Evolutionary conservation across 495 filamentous ascomycete species (phyloP).

Genomic region (Penicillium canescens): DNA sequence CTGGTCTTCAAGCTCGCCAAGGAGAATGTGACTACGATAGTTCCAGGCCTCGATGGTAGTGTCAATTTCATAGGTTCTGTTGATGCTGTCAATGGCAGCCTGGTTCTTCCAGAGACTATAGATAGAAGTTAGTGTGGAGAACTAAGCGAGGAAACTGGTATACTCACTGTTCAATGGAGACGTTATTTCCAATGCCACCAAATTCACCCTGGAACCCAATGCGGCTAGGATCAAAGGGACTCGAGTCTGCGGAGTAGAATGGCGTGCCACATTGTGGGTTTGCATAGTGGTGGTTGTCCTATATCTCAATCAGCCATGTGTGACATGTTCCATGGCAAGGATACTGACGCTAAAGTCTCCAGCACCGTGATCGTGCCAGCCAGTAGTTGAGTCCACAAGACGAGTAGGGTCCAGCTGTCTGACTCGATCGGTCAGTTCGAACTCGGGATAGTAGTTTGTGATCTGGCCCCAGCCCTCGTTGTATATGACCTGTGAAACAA

Average conservation of each 20-base stretch:
- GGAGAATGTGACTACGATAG: slow-evolving; percentile 55
- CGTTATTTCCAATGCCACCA: slow-evolving; percentile 63
- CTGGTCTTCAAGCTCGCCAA: slow-evolving; percentile 60
- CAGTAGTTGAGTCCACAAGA: slow-evolving; percentile 58
- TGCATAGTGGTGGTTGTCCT: slow-evolving; percentile 73
- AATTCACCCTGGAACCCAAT: slow-evolving; percentile 72
- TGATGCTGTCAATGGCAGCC: slow-evolving; percentile 54
- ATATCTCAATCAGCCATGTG: slow-evolving; percentile 1
- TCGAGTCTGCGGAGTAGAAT: slow-evolving; percentile 54
- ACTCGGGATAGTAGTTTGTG: slow-evolving; percentile 50
- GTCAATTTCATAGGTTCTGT: slow-evolving; percentile 67
- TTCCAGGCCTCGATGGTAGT: slow-evolving; percentile 59
- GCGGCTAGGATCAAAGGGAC: slow-evolving; percentile 57
- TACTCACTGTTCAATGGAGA: slow-evolving; percentile 52
- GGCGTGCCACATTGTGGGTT: slow-evolving; percentile 70
- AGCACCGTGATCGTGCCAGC: slow-evolving; percentile 63
- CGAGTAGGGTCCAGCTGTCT: slow-evolving; percentile 59
- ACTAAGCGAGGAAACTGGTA: not conserved
- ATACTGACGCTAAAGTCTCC: slow-evolving; percentile 53
- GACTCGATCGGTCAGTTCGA: slow-evolving; percentile 52
- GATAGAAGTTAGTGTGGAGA: not conserved
- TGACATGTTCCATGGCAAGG: not conserved
- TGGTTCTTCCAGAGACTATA: slow-evolving; percentile 57
- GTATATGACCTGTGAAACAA: slow-evolving; percentile 55
- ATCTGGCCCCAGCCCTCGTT: slow-evolving; percentile 73